A percentile compares a stretch with the other conserved stretches of the same genome.
Conservation (phyloP, 2,329 filamentous ascomycete species). For the Ophiognomonia clavigignenti-juglandacearum region DNA sequence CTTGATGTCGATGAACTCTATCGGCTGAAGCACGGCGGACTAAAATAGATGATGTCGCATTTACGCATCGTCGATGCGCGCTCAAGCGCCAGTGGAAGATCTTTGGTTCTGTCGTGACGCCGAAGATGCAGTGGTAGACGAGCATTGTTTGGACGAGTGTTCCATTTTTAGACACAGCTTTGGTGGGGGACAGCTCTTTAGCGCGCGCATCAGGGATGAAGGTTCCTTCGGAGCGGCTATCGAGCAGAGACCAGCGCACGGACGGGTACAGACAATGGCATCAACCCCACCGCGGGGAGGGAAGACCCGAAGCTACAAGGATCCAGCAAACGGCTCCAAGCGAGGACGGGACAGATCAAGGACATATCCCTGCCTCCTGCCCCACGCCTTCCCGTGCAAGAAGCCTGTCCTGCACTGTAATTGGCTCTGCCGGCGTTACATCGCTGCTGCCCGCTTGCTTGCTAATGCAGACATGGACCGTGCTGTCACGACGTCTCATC, state of each 20-base stretch:
- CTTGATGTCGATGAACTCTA: conserved; percentile 43
- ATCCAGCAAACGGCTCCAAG: not conserved
- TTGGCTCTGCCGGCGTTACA: conserved; percentile 8
- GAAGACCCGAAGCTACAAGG: not conserved
- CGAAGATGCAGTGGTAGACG: not conserved
- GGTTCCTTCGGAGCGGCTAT: not conserved
- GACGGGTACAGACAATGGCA: not conserved
- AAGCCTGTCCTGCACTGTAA: conserved; percentile 4
- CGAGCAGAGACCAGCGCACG: not conserved
- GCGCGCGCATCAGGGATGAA: not conserved
- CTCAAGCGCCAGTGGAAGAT: conserved; percentile 11
- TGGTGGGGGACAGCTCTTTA: too few species aligned
- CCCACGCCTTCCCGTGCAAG: conserved; percentile 11
- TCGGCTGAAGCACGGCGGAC: not conserved
- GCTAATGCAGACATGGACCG: conserved; percentile 5
- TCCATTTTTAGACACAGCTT: conserved; percentile 16
- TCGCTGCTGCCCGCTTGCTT: conserved; percentile 2
- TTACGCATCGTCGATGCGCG: conserved; percentile 2
- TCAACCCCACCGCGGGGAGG: not conserved
- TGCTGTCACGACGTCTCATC: not conserved
- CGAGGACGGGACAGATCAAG: not conserved
- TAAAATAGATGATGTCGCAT: conserved; percentile 11
- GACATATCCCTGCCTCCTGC: not conserved
- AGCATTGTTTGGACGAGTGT: not conserved
- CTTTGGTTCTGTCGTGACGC: not conserved